Percentiles rank a stretch among this genome's conserved stretches.
These are phyloP conservation scores for Saccharum officinarum DNA, from an alignment of 176 grass and related monocot species.

Conservation along the genomic window DNA sequence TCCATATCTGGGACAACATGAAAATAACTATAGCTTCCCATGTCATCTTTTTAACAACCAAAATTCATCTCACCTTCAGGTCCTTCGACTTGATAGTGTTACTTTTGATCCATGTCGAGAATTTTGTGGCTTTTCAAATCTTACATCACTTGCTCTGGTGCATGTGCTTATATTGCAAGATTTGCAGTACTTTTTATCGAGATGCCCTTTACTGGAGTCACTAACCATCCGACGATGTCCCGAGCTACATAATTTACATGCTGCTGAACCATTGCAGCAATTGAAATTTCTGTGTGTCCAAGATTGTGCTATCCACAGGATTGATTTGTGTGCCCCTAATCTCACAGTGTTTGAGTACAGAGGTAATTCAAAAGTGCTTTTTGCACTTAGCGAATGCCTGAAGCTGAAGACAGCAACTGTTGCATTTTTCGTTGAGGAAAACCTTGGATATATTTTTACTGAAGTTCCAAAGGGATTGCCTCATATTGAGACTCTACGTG, in stretches of 20 bases:
- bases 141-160: conserved; percentile 19
- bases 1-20: not conserved
- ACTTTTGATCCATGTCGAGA: conserved; percentile 8
- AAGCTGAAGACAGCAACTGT: conserved; percentile 11
- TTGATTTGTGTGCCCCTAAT: conserved; percentile 15
- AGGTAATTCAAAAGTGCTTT: not conserved
- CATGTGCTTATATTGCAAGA: not conserved
- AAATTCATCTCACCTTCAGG: conserved; percentile 1
- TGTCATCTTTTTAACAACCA: conserved; percentile 10
- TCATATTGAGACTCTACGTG: conserved; percentile 4
- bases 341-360: not conserved
- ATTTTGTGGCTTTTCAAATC: conserved; percentile 23
- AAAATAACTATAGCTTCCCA: not conserved
- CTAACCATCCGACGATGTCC: conserved; percentile 12
- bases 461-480: not conserved
- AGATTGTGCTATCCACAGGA: conserved; percentile 1
- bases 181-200: not conserved
- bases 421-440: not conserved
- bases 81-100: not conserved
- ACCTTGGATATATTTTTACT: not conserved
- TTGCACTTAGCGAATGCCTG: not conserved
- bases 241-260: not conserved
- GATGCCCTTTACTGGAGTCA: conserved; percentile 16
- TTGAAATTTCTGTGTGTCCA: conserved; percentile 24
- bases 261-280: conserved; percentile 2